Conservation (phyloP, 2,329 filamentous ascomycete species). For the Cordyceps pruinosa region DNA sequence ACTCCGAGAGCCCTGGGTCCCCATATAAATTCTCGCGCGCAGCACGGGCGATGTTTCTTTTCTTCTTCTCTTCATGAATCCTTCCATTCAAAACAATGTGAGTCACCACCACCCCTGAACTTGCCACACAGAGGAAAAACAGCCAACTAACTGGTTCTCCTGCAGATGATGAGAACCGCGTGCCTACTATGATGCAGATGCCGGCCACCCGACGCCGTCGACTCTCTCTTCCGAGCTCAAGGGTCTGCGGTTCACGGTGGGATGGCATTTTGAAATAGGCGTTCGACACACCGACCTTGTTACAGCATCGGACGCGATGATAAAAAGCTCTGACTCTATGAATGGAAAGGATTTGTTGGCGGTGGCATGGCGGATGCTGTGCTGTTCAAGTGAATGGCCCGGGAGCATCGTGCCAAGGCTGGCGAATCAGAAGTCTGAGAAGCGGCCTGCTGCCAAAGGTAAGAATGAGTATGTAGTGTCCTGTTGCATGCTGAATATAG, state of each 20-base stretch:
- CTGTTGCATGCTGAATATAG: neutral
- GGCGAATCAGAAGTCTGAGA: neutral
- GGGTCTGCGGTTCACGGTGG: slow-evolving; percentile 65
- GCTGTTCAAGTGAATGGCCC: slow-evolving; percentile 9
- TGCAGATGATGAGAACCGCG: slow-evolving; percentile 99
- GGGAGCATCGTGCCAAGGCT: neutral
- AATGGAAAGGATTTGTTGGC: slow-evolving; percentile 27
- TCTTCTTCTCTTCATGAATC: slow-evolving; percentile 68
- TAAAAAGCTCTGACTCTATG: slow-evolving; percentile 84
- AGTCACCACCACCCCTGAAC: slow-evolving; percentile 35
- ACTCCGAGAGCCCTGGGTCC: slow-evolving; percentile 19
- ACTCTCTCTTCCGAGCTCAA: slow-evolving; percentile 90
- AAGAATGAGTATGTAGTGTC: neutral
- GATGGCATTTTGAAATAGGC: slow-evolving; percentile 84
- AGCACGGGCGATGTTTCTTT: slow-evolving; percentile 29
- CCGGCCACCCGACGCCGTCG: slow-evolving; percentile 57
- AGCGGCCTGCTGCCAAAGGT: neutral
- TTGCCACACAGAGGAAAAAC: slow-evolving; percentile 14
- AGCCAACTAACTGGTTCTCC: slow-evolving; percentile 29
- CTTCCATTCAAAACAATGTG: slow-evolving; percentile 99
- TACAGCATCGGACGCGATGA: slow-evolving; percentile 91
- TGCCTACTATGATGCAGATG: slow-evolving; percentile 81
- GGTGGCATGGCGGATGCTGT: neutral
- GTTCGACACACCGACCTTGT: slow-evolving; percentile 99
- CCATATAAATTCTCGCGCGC: slow-evolving; percentile 31